phyloP scores from a whole-genome alignment of 208 protist species.

The Crithidia acanthocephali region DNA sequence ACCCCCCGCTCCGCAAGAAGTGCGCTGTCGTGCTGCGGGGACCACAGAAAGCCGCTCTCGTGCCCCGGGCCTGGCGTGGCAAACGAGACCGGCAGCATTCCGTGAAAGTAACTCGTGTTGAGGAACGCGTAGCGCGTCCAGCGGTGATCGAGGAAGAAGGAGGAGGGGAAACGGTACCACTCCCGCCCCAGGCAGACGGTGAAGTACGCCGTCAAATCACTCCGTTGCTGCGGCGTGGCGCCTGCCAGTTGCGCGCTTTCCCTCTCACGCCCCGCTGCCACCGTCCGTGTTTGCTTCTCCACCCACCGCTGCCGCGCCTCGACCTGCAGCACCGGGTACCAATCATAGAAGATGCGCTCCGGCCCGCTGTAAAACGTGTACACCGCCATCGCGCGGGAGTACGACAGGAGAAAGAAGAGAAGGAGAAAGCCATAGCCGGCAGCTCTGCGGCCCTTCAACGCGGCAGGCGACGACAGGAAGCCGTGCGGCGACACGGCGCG shows the following conservation, averaged over 20 bases:
- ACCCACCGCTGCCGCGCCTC: conserved; percentile 24
- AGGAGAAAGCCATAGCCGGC: conserved; percentile 43
- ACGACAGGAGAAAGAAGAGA: conserved; percentile 56
- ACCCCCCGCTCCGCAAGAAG: neutral
- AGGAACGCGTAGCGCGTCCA: conserved; percentile 50
- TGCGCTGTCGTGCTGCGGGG: neutral
- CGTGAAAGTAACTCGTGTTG: conserved; percentile 32
- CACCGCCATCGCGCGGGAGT: conserved; percentile 66
- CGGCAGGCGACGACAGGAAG: neutral
- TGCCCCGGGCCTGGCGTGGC: neutral
- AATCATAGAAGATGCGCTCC: conserved; percentile 66
- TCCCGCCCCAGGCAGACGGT: conserved; percentile 93
- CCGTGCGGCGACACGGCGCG: neutral
- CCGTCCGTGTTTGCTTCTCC: neutral
- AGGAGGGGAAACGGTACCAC: conserved; percentile 95
- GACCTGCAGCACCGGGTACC: conserved; percentile 50
- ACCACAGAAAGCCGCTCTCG: conserved; percentile 13
- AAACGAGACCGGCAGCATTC: conserved; percentile 54
- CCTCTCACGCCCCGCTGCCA: too few relatives aligned
- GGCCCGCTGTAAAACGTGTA: conserved; percentile 81
- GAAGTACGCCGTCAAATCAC: conserved; percentile 28
- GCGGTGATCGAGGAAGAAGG: conserved; percentile 89
- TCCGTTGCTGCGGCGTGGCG: conserved; percentile 13
- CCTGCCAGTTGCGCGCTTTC: neutral
- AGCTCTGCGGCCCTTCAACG: neutral